A percentile compares a stretch with the other conserved stretches of the same genome.
phyloP scores from a whole-genome alignment of 108 stramenopile species.

The Skeletonema marinoi region DNA sequence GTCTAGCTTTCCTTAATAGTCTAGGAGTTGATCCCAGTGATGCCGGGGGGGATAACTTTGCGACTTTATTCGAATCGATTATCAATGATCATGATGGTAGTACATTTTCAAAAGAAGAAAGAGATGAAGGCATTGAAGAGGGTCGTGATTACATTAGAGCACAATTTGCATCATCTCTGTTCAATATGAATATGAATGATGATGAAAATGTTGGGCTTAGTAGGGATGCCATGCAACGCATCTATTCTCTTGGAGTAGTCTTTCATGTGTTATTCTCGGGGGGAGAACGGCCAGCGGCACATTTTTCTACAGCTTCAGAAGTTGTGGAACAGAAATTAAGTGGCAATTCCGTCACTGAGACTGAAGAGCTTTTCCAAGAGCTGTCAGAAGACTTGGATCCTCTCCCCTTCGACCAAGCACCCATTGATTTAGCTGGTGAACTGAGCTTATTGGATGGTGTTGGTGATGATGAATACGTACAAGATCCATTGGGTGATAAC shows the following conservation, averaged over 20 bases:
- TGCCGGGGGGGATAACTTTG: not conserved
- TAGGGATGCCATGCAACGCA: not conserved
- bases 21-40: not conserved
- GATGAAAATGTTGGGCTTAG: not conserved
- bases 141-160: not conserved
- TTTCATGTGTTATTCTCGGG: not conserved
- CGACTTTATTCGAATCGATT: not conserved
- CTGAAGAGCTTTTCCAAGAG: not conserved
- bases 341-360: not conserved
- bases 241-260: not conserved
- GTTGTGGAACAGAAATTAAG: too few relatives aligned
- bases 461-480: too few relatives aligned
- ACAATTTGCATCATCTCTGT: not conserved
- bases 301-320: not conserved
- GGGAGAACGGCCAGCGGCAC: not conserved
- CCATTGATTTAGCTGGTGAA: not conserved
- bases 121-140: not conserved
- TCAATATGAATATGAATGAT: not conserved
- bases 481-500: too few relatives aligned
- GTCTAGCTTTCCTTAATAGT: not conserved
- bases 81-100: not conserved
- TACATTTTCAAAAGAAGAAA: not conserved
- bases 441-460: not conserved
- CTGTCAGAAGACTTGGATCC: not conserved
- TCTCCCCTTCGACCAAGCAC: not conserved